Conservation (phyloP, 805 yeast genomes). For the Lachancea dasiensis region DNA sequence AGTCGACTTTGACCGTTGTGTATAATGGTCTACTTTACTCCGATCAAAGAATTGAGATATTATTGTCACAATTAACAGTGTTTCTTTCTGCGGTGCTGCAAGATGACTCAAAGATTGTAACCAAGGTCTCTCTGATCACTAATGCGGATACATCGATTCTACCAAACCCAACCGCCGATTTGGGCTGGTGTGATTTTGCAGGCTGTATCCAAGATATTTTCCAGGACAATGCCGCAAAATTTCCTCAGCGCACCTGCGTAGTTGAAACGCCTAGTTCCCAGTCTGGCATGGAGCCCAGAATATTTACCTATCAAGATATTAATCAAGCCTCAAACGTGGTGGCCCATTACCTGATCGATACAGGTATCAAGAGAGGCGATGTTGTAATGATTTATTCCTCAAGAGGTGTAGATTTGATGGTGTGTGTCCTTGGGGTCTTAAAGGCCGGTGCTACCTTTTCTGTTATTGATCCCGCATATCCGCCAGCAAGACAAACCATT, state of each 20-base stretch:
- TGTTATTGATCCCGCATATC: constrained; percentile 98
- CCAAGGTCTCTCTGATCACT: constrained; percentile 65
- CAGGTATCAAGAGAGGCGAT: constrained; percentile 86
- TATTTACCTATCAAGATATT: constrained; percentile 80
- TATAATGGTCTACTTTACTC: constrained; percentile 76
- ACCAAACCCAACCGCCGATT: constrained; percentile 82
- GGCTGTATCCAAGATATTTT: constrained; percentile 98
- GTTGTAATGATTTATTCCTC: constrained; percentile 97
- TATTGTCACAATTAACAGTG: constrained; percentile 67
- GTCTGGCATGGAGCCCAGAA: constrained; percentile 48
- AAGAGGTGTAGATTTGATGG: constrained; percentile 94
- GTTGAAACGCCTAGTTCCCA: constrained; percentile 74
- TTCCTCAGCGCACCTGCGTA: constrained; percentile 86
- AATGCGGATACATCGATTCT: constrained; percentile 50
- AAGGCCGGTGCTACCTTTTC: constrained; percentile 99
- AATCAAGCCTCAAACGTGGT: constrained; percentile 89
- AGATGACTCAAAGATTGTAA: constrained; percentile 40
- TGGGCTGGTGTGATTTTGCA: constrained; percentile 86
- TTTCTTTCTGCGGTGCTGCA: constrained; percentile 38
- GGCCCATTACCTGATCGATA: constrained; percentile 76
- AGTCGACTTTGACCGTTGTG: constrained; percentile 20
- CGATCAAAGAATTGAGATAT: constrained; percentile 56
- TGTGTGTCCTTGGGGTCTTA: constrained; percentile 95
- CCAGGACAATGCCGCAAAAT: constrained; percentile 72
- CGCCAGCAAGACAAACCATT: constrained; percentile 94